phyloP scores from a whole-genome alignment of 2,329 filamentous ascomycete genomes.

The Colletotrichum sp. region DNA sequence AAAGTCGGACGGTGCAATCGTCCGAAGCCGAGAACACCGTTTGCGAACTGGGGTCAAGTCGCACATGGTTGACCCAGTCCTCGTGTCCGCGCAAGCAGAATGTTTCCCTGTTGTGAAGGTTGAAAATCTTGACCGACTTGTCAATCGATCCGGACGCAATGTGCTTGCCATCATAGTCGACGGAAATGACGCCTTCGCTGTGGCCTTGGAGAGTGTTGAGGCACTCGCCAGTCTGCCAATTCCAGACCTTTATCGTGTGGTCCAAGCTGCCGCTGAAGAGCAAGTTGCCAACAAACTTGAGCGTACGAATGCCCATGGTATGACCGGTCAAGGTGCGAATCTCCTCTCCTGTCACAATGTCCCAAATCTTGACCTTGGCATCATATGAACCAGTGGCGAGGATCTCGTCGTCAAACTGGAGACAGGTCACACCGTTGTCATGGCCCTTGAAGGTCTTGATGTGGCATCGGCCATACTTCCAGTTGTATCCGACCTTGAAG shows the following conservation, averaged over 20 bases:
- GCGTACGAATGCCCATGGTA: conserved; percentile 79
- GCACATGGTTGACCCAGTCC: conserved; percentile 97
- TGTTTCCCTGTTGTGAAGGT: conserved; percentile 83
- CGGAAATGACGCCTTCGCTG: conserved; percentile 79
- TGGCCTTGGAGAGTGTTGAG: conserved; percentile 83
- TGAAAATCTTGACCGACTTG: conserved; percentile 89
- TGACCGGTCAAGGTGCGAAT: conserved; percentile 87
- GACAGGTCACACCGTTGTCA: conserved; percentile 71
- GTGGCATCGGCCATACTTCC: conserved; percentile 92
- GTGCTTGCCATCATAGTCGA: conserved; percentile 86
- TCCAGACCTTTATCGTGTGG: conserved; percentile 90
- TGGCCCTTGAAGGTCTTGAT: conserved; percentile 85
- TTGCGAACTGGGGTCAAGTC: conserved; percentile 79
- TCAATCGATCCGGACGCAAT: conserved; percentile 91
- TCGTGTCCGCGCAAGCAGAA: conserved; percentile 83
- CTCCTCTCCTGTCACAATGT: conserved; percentile 86
- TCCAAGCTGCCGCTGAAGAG: conserved; percentile 92
- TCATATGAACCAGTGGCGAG: conserved; percentile 96
- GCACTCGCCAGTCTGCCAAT: conserved; percentile 90
- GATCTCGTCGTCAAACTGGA: conserved; percentile 80
- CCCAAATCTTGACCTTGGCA: conserved; percentile 94
- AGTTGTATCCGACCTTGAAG: conserved; percentile 95
- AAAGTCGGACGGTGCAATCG: conserved; percentile 88
- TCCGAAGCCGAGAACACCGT: conserved; percentile 94
- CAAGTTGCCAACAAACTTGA: conserved; percentile 93